These are phyloP conservation scores for Craterostigma plantagineum DNA, from an alignment of 257 asterid genomes.

Conservation along the genomic window DNA sequence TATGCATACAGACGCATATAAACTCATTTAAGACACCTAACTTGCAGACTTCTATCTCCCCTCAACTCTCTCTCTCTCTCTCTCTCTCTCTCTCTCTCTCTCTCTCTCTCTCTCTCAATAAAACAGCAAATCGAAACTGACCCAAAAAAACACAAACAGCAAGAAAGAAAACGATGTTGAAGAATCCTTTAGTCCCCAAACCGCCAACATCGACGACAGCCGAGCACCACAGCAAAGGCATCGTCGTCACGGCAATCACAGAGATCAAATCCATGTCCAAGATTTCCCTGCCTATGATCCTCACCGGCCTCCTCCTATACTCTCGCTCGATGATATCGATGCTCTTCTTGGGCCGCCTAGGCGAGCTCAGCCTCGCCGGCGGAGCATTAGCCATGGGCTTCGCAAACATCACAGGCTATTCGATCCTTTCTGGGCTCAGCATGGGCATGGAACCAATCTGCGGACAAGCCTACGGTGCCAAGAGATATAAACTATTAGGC, in stretches of 20 bases:
- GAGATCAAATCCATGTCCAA: conserved; percentile 16
- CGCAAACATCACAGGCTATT: conserved; percentile 40
- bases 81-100: too few relatives aligned
- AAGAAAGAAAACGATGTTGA: too few relatives aligned
- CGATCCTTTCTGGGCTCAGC: conserved; percentile 2
- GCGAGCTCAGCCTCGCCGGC: conserved; percentile 17
- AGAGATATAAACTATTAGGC: background rate
- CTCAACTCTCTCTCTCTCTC: too few relatives aligned
- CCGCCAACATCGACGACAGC: conserved; percentile 13
- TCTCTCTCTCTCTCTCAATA: too few relatives aligned
- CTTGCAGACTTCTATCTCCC: too few relatives aligned
- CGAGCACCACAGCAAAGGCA: background rate
- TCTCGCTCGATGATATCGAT: conserved; percentile 19
- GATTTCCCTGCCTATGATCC: conserved; percentile 13
- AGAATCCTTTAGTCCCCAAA: conserved; percentile 17
- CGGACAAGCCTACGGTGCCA: conserved; percentile 1
- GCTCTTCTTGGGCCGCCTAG: conserved; percentile 21
- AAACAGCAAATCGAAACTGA: too few relatives aligned
- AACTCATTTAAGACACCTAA: too few relatives aligned
- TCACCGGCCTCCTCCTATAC: conserved; percentile 15
- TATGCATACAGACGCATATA: too few relatives aligned
- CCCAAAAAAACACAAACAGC: too few relatives aligned
- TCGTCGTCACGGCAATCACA: conserved; percentile 8
- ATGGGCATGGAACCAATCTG: conserved; percentile 3
- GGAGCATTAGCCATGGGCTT: conserved; percentile 18